Conservation (phyloP, 2,329 filamentous ascomycete genomes). For the Cladophialophora carrionii region DNA sequence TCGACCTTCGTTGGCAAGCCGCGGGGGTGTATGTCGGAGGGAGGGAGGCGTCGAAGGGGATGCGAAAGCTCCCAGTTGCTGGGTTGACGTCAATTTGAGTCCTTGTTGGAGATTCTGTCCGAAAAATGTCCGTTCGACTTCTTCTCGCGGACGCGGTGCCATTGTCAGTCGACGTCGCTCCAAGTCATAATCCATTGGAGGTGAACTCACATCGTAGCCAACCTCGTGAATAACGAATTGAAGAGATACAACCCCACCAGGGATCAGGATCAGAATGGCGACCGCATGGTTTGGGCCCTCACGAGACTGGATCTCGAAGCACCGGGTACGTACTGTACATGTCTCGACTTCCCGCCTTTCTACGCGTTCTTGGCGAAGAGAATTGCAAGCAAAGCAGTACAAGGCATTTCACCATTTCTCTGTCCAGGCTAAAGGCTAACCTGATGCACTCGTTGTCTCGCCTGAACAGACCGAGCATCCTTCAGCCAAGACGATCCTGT, state of each 20-base stretch:
- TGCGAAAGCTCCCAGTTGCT: too few relatives aligned
- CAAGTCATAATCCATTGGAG: neutral
- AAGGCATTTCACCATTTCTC: neutral
- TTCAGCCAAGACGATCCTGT: slow-evolving; percentile 56
- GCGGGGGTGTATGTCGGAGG: neutral
- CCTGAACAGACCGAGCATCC: slow-evolving; percentile 22
- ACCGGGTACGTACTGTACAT: slow-evolving; percentile 17
- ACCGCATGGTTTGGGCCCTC: neutral
- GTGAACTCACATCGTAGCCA: too few relatives aligned
- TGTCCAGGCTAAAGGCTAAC: neutral
- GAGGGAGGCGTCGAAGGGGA: neutral
- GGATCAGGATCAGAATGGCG: neutral
- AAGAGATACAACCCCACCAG: too few relatives aligned
- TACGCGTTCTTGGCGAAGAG: neutral
- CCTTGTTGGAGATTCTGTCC: neutral
- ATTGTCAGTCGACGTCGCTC: neutral
- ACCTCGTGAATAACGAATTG: too few relatives aligned
- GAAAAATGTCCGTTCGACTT: neutral
- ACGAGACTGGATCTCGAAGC: slow-evolving; percentile 13
- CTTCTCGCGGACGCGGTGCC: neutral
- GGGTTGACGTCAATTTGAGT: neutral
- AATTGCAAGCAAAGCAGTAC: neutral
- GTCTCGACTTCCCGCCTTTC: neutral
- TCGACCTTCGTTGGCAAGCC: neutral
- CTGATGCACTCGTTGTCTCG: neutral